Percentiles rank a stretch among this genome's conserved stretches.
These are phyloP conservation scores for Pseudocercospora cruenta DNA, from an alignment of 2,329 filamentous ascomycete species.

Conservation along the genomic window DNA sequence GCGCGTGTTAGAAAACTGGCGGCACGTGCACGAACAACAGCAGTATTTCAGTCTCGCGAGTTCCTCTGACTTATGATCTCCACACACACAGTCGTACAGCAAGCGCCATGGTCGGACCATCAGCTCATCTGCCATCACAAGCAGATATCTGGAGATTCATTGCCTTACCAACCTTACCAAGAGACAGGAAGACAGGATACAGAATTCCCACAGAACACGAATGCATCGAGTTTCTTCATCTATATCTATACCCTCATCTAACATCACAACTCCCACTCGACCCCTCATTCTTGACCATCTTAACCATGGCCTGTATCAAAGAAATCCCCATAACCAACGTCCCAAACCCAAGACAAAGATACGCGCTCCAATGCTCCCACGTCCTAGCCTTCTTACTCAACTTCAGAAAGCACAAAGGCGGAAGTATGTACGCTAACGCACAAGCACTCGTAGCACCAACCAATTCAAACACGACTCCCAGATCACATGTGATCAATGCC, in stretches of 20 bases:
- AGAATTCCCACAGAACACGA: too few species aligned
- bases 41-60: too few species aligned
- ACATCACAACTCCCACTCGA: slow-evolving; percentile 25
- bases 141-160: too few species aligned
- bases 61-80: too few species aligned
- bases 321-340: slow-evolving; percentile 79
- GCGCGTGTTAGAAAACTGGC: too few species aligned
- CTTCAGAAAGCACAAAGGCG: slow-evolving; percentile 93
- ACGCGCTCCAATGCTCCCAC: slow-evolving; percentile 62
- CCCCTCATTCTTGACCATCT: slow-evolving; percentile 56
- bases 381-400: slow-evolving; percentile 69
- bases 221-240: too few species aligned
- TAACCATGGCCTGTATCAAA: slow-evolving; percentile 70
- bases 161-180: too few species aligned
- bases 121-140: too few species aligned
- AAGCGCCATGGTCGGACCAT: too few species aligned
- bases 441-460: slow-evolving; percentile 95
- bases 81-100: too few species aligned
- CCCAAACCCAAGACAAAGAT: slow-evolving; percentile 77
- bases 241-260: slow-evolving; percentile 11
- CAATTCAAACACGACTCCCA: slow-evolving; percentile 92
- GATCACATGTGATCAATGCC: slow-evolving; percentile 84
- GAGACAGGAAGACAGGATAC: too few species aligned
- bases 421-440: slow-evolving; percentile 91
- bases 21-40: too few species aligned